A percentile compares a stretch with the other conserved stretches of the same genome.
These are phyloP conservation scores for Lactarius tabidus DNA, from an alignment of 768 basidiomycete species.

Conservation along the genomic window DNA sequence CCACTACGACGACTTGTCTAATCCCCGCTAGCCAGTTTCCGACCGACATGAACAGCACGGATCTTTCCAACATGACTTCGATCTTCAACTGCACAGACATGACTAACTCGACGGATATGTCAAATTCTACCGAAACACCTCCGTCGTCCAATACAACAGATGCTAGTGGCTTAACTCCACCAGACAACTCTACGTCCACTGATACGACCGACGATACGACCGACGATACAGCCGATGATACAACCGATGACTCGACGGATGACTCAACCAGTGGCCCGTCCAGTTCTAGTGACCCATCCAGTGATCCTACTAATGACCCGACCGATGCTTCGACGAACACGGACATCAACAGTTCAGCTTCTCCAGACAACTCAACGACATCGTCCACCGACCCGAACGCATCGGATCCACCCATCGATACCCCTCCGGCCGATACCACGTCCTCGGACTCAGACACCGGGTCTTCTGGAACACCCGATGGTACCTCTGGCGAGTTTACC, in stretches of 20 bases:
- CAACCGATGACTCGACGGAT: neutral
- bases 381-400: neutral
- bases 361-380: neutral
- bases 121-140: neutral
- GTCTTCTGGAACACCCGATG: neutral
- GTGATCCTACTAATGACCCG: neutral
- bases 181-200: neutral
- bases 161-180: neutral
- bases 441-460: neutral
- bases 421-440: neutral
- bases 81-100: constrained; percentile 1
- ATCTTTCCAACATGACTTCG: constrained; percentile 2
- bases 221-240: neutral
- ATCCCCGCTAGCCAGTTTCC: neutral
- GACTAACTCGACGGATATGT: constrained; percentile 10
- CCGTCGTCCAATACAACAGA: neutral
- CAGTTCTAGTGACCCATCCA: neutral
- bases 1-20: constrained; percentile 8
- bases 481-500: constrained; percentile 5
- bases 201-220: neutral
- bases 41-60: constrained; percentile 1
- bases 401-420: neutral
- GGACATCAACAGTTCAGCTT: too few relatives aligned
- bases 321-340: neutral
- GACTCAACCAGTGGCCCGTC: neutral